A percentile compares a stretch with the other conserved stretches of the same genome.
phyloP scores from a whole-genome alignment of 176 grass and related monocot species.

The Cenchrus americanus region DNA sequence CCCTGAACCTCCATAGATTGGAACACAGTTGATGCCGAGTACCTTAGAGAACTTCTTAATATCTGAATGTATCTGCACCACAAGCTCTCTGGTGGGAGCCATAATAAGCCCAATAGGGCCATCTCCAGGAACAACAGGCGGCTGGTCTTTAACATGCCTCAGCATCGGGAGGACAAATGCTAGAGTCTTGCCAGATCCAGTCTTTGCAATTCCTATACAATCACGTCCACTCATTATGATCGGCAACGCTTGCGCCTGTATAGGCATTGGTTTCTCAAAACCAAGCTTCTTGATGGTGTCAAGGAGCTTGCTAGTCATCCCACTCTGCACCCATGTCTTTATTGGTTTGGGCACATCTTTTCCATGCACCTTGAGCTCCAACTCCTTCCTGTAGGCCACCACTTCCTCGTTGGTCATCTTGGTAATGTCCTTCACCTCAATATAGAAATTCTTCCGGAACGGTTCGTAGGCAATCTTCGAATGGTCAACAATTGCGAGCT shows the following conservation, averaged over 20 bases:
- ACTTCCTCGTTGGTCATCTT: constrained; percentile 83
- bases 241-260: constrained; percentile 84
- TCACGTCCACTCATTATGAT: constrained; percentile 95
- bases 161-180: constrained; percentile 98
- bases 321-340: constrained; percentile 90
- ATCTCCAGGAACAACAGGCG: constrained; percentile 79
- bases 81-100: constrained; percentile 96
- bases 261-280: constrained; percentile 95
- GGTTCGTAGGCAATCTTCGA: constrained; percentile 87
- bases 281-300: constrained; percentile 96
- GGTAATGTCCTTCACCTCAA: constrained; percentile 84
- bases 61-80: constrained; percentile 92
- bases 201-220: constrained; percentile 95
- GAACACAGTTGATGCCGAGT: constrained; percentile 89
- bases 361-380: constrained; percentile 93
- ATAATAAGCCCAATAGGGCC: constrained; percentile 92
- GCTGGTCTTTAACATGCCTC: constrained; percentile 96
- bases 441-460: constrained; percentile 96
- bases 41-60: constrained; percentile 90
- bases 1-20: constrained; percentile 91
- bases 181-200: constrained; percentile 94
- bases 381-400: constrained; percentile 64
- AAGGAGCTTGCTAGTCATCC: constrained; percentile 88
- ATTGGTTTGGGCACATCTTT: constrained; percentile 96
- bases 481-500: constrained; percentile 87